Evolutionary conservation across 768 basidiomycete genomes (phyloP).

Genomic region (Myochromella boudieri): DNA sequence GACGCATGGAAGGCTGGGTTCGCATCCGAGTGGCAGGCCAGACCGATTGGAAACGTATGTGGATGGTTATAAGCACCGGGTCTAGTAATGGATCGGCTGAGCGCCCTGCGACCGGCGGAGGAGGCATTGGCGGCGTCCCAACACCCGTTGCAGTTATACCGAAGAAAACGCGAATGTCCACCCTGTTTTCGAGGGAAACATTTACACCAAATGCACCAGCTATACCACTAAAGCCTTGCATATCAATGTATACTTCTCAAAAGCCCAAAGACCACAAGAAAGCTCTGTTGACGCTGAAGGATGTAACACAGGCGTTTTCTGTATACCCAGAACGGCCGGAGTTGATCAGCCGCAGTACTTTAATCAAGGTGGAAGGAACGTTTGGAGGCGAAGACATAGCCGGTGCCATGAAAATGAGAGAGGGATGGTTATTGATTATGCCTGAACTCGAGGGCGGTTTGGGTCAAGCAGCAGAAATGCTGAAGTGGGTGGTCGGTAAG

Average conservation of each 20-base stretch:
- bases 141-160: slow-evolving; percentile 19
- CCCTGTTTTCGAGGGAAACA: slow-evolving; percentile 56
- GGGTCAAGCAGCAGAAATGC: slow-evolving; percentile 76
- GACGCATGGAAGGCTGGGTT: slow-evolving; percentile 90
- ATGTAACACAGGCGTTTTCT: slow-evolving; percentile 84
- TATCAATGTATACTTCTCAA: slow-evolving; percentile 60
- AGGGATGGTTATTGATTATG: slow-evolving; percentile 91
- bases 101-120: slow-evolving; percentile 25
- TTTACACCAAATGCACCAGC: slow-evolving; percentile 24
- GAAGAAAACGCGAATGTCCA: slow-evolving; percentile 65
- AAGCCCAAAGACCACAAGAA: slow-evolving; percentile 78
- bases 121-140: slow-evolving; percentile 20
- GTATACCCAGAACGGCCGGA: slow-evolving; percentile 97
- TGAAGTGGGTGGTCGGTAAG: slow-evolving; percentile 88
- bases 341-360: slow-evolving; percentile 81
- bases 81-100: slow-evolving; percentile 26
- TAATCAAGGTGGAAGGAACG: slow-evolving; percentile 89
- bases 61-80: slow-evolving; percentile 71
- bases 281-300: slow-evolving; percentile 64
- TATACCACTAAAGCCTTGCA: slow-evolving; percentile 32
- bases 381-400: slow-evolving; percentile 79
- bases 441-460: slow-evolving; percentile 72
- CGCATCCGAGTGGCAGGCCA: slow-evolving; percentile 92
- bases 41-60: slow-evolving; percentile 93
- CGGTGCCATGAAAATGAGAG: slow-evolving; percentile 59